Conservation (phyloP, 2,329 filamentous ascomycete genomes). For the Monilinia polystroma region DNA sequence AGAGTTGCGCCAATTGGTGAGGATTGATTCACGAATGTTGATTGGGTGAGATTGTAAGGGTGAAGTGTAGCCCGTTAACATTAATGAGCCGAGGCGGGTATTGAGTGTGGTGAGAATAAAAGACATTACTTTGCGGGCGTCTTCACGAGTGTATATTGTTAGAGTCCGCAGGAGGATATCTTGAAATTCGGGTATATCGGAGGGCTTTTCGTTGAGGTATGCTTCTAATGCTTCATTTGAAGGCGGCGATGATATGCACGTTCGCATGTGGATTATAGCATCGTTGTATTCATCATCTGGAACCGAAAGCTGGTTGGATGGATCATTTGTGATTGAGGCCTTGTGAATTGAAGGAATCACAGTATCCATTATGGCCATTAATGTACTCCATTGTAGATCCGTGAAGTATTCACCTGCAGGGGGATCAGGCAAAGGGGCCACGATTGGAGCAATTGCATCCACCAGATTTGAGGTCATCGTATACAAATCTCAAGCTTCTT, state of each 20-base stretch:
- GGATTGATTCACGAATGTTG: constrained; percentile 58
- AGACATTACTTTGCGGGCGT: constrained; percentile 35
- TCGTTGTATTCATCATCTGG: constrained; percentile 51
- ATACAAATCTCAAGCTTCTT: neutral
- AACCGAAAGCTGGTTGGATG: constrained; percentile 45
- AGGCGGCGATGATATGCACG: constrained; percentile 43
- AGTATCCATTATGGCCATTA: constrained; percentile 57
- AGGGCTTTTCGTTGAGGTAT: constrained; percentile 54
- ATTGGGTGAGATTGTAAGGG: constrained; percentile 62
- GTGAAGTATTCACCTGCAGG: constrained; percentile 44
- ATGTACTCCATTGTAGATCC: constrained; percentile 53
- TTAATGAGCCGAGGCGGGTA: constrained; percentile 59
- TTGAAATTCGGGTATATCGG: constrained; percentile 54
- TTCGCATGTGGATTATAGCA: constrained; percentile 44
- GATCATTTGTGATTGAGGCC: constrained; percentile 30
- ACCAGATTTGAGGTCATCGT: constrained; percentile 18
- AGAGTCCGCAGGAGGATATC: constrained; percentile 49
- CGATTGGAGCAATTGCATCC: constrained; percentile 27
- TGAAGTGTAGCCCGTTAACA: constrained; percentile 66
- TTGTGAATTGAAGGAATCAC: constrained; percentile 58
- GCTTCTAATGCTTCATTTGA: constrained; percentile 48
- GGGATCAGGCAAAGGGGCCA: constrained; percentile 34
- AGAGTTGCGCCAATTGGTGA: constrained; percentile 62
- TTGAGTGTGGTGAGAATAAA: constrained; percentile 45
- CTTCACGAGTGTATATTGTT: constrained; percentile 34